These are phyloP conservation scores for Blechomonas ayalai DNA, from an alignment of 208 protist species.

Conservation along the genomic window DNA sequence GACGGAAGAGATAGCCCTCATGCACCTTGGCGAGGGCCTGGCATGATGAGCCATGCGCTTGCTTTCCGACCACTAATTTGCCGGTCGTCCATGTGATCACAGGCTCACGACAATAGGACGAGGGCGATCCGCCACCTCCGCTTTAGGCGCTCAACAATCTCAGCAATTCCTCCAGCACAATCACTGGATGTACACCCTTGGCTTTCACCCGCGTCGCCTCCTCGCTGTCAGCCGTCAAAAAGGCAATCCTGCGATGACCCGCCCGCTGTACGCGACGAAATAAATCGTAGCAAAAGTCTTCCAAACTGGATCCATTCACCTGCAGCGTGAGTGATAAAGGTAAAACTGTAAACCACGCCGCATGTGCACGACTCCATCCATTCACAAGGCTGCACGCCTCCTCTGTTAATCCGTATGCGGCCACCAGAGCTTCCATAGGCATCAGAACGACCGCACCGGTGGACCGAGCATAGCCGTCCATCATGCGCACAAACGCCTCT, in stretches of 20 bases:
- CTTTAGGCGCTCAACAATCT: conserved; percentile 10
- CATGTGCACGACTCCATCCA: conserved; percentile 24
- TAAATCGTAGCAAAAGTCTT: conserved; percentile 16
- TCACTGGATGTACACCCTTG: conserved; percentile 34
- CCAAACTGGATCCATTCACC: conserved; percentile 13
- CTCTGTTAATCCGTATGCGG: conserved; percentile 9
- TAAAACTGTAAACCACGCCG: conserved; percentile 41
- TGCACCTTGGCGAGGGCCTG: too few species aligned
- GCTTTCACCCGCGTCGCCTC: conserved; percentile 25
- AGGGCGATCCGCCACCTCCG: too few species aligned
- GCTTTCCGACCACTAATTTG: too few species aligned
- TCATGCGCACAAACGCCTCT: conserved; percentile 68
- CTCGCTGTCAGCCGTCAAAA: conserved; percentile 32
- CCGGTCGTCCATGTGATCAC: too few species aligned
- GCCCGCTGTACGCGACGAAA: conserved; percentile 26
- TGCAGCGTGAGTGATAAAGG: conserved; percentile 58
- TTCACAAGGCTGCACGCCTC: conserved; percentile 20
- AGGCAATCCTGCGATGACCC: conserved; percentile 40
- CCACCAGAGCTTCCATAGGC: conserved; percentile 31
- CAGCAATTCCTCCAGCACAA: conserved; percentile 26
- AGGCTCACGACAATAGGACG: too few species aligned
- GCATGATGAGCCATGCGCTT: too few species aligned
- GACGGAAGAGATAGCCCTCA: too few species aligned
- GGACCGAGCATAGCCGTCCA: conserved; percentile 56
- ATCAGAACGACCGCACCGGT: conserved; percentile 47